A percentile compares a stretch with the other conserved stretches of the same genome.
Conservation (phyloP, 192 early-diverging fungal genomes). For the Podila horticola region DNA sequence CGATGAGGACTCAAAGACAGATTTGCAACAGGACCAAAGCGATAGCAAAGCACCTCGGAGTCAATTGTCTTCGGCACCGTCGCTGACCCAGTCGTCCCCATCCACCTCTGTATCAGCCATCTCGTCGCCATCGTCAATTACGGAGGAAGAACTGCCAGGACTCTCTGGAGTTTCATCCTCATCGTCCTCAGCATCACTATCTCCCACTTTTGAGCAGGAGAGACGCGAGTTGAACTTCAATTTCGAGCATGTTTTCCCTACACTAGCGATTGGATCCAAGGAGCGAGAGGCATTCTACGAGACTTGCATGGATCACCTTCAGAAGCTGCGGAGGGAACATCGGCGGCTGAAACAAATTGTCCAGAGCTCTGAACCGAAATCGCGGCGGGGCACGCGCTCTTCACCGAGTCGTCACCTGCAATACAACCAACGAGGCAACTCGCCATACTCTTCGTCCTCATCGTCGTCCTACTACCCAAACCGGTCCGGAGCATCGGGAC, state of each 20-base stretch:
- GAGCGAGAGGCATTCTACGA: conserved; percentile 50
- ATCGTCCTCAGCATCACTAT: neutral
- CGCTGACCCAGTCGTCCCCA: conserved; percentile 1
- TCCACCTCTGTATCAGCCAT: conserved; percentile 19
- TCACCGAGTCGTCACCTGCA: conserved; percentile 20
- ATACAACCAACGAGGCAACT: neutral
- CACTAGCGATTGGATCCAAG: conserved; percentile 47
- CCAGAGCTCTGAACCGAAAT: conserved; percentile 38
- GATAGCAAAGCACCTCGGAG: neutral
- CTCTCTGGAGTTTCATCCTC: neutral
- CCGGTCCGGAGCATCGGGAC: neutral
- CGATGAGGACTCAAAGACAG: neutral
- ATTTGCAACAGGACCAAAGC: neutral
- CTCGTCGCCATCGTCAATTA: conserved; percentile 32
- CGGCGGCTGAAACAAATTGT: conserved; percentile 42
- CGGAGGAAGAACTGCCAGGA: conserved; percentile 13
- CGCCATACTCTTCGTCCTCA: conserved; percentile 12
- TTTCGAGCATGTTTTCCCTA: conserved; percentile 37
- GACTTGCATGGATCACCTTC: conserved; percentile 44
- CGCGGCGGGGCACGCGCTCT: conserved; percentile 41
- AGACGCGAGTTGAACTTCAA: conserved; percentile 21
- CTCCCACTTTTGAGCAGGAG: conserved; percentile 25
- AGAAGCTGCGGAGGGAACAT: conserved; percentile 36
- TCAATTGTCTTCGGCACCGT: conserved; percentile 19
- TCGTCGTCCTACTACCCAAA: neutral